phyloP scores from a whole-genome alignment of 352 stramenopile genomes.

The Phytophthora parvispora region DNA sequence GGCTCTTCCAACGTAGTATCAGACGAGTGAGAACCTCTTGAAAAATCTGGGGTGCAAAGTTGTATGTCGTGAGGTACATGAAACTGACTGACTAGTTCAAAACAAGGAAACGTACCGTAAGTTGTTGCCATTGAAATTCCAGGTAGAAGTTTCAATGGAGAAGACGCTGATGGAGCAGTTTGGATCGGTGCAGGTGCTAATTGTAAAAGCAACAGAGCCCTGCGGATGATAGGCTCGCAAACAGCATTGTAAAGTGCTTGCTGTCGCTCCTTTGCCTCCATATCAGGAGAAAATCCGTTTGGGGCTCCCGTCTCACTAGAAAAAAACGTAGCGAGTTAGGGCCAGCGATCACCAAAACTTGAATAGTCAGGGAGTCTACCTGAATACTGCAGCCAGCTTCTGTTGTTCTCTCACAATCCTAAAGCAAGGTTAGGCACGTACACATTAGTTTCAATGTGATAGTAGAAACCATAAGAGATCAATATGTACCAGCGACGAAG shows the following conservation, averaged over 20 bases:
- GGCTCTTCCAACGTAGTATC: conserved; percentile 15
- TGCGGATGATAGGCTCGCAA: conserved; percentile 80
- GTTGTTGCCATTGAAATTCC: conserved; percentile 65
- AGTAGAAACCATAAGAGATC: background rate
- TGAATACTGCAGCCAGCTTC: conserved; percentile 74
- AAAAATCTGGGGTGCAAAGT: conserved; percentile 54
- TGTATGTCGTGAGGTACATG: background rate
- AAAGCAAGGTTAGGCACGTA: conserved; percentile 3
- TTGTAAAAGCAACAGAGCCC: conserved; percentile 74
- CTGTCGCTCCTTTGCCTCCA: conserved; percentile 75
- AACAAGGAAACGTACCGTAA: conserved; percentile 53
- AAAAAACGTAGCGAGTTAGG: background rate
- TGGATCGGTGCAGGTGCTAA: conserved; percentile 62
- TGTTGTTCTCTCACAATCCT: conserved; percentile 92
- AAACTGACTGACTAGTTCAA: background rate
- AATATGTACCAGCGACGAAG: conserved; percentile 85
- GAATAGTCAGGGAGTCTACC: conserved; percentile 38
- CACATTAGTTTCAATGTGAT: background rate
- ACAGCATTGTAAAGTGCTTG: conserved; percentile 81
- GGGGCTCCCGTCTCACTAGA: conserved; percentile 44
- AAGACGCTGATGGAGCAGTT: conserved; percentile 28
- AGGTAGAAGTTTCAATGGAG: conserved; percentile 75
- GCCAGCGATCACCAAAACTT: background rate
- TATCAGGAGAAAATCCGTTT: conserved; percentile 44
- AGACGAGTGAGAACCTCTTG: conserved; percentile 13